phyloP scores from a whole-genome alignment of 345 rosid species.

The Eutrema yunnanense region DNA sequence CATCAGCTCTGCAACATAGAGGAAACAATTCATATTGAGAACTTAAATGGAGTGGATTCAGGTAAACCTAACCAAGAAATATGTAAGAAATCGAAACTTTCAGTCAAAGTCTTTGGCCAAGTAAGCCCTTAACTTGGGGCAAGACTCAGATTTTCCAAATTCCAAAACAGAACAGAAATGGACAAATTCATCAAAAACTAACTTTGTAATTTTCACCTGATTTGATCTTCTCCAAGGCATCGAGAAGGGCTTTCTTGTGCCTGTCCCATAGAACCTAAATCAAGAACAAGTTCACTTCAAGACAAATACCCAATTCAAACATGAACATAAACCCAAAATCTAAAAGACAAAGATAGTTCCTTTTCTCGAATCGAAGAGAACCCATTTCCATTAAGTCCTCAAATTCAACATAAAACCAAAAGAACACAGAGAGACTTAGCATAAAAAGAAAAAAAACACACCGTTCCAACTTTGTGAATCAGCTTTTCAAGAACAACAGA shows the following conservation, averaged over 20 bases:
- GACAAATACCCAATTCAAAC: neutral
- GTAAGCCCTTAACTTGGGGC: too few species aligned
- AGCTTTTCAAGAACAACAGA: slow-evolving; percentile 63
- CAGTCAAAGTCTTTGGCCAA: neutral
- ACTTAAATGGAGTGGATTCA: neutral
- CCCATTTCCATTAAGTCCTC: neutral
- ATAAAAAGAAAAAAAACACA: neutral
- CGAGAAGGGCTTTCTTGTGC: slow-evolving; percentile 77
- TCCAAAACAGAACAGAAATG: neutral
- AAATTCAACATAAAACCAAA: neutral
- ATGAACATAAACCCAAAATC: neutral
- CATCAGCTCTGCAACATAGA: slow-evolving; percentile 74
- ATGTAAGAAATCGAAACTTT: neutral
- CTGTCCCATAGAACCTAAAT: slow-evolving; percentile 69
- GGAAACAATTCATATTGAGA: neutral
- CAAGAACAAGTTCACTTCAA: slow-evolving; percentile 9
- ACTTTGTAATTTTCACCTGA: slow-evolving; percentile 39
- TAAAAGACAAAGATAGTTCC: neutral
- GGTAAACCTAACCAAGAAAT: neutral
- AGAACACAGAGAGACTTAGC: neutral
- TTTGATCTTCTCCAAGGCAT: slow-evolving; percentile 87
- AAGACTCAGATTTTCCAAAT: neutral
- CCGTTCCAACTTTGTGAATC: slow-evolving; percentile 75
- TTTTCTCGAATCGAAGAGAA: neutral
- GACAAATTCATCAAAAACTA: neutral